Conservation (phyloP, 208 protist species). For the Trypanosoma cruzi region DNA sequence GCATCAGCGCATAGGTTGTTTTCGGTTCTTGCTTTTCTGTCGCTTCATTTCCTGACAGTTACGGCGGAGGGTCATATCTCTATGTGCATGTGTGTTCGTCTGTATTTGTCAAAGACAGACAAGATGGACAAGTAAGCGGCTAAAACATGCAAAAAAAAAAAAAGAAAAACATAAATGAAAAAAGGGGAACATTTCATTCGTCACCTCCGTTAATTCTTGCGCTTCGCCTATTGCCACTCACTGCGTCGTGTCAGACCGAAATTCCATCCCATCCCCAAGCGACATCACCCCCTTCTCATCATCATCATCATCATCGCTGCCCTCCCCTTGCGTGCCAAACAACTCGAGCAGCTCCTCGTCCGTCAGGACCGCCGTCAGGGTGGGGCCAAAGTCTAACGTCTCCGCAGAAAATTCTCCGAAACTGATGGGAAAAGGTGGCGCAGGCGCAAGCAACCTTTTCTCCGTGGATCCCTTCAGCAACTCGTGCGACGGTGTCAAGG, state of each 20-base stretch:
- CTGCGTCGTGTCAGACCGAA: constrained; percentile 1
- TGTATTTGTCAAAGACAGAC: background rate
- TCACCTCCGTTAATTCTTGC: background rate
- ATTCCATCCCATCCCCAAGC: constrained; percentile 8
- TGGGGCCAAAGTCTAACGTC: constrained; percentile 14
- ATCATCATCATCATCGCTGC: constrained; percentile 5
- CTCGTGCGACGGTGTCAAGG: background rate
- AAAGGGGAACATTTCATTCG: no score
- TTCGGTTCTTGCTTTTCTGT: background rate
- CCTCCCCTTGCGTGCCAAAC: constrained; percentile 39
- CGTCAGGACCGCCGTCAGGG: constrained; percentile 40
- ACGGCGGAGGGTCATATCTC: background rate
- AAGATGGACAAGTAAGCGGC: background rate
- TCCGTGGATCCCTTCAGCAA: constrained; percentile 16
- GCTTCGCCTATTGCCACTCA: background rate
- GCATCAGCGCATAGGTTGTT: background rate
- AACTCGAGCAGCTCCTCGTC: constrained; percentile 78
- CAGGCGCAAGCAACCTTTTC: constrained; percentile 18
- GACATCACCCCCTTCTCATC: background rate
- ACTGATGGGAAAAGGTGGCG: constrained; percentile 19
- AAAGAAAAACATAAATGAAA: constrained; percentile 12
- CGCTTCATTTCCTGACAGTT: background rate
- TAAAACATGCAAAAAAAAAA: background rate
- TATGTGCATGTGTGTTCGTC: background rate
- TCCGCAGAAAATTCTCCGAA: constrained; percentile 20